Evolutionary conservation across 2,329 filamentous ascomycete species (phyloP).

Genomic region (Trichoderma atrobrunneum): DNA sequence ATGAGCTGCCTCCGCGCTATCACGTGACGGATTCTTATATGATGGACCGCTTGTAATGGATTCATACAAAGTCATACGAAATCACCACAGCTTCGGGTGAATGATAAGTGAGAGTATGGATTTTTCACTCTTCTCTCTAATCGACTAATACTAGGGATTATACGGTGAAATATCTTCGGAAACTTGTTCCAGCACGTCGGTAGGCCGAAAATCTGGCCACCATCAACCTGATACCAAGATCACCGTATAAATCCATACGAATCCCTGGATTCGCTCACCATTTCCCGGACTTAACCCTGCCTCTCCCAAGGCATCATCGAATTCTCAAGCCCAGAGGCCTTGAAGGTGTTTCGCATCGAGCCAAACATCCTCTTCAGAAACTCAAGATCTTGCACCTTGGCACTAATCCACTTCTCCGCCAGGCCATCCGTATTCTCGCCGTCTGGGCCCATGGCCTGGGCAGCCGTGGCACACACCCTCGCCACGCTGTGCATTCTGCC

Average conservation of each 20-base stretch:
- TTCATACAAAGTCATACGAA: neutral
- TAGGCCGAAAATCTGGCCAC: neutral
- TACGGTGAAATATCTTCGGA: neutral
- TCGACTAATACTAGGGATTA: neutral
- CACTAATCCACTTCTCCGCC: slow-evolving; percentile 27
- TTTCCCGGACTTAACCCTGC: neutral
- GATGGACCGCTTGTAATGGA: neutral
- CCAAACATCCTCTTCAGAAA: slow-evolving; percentile 26
- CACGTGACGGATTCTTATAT: slow-evolving; percentile 24
- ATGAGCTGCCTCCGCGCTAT: slow-evolving; percentile 23
- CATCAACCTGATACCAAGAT: neutral
- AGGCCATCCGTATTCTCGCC: slow-evolving; percentile 22
- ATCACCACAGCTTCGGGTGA: neutral
- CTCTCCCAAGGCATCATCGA: neutral
- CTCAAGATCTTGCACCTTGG: slow-evolving; percentile 27
- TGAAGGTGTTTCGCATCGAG: neutral
- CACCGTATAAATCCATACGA: neutral
- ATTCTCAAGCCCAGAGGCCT: neutral
- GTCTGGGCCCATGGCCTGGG: slow-evolving; percentile 25
- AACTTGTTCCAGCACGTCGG: neutral
- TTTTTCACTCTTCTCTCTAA: neutral
- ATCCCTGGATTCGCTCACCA: neutral
- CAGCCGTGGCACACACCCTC: slow-evolving; percentile 29
- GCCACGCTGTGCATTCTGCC: slow-evolving; percentile 28
- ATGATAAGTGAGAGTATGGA: neutral